Evolutionary conservation across 2,329 filamentous ascomycete genomes (phyloP).

Genomic region (Fusarium euwallaceae): DNA sequence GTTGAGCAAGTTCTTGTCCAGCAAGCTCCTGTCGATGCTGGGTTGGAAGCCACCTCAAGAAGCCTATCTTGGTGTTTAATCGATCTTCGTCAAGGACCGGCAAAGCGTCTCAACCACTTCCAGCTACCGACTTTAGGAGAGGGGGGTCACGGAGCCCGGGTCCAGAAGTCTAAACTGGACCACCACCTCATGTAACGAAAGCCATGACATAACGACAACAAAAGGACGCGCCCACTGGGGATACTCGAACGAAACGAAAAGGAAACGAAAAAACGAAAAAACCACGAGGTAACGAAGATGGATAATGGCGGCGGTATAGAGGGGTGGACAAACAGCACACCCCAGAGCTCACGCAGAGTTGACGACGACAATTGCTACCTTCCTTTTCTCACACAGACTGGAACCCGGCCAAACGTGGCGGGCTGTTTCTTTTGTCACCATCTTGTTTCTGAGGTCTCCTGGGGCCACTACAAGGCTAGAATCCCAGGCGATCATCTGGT

Average conservation of each 20-base stretch:
- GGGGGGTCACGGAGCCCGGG: neutral
- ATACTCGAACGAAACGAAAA: neutral
- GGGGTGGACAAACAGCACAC: slow-evolving; percentile 15
- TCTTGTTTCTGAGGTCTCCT: neutral
- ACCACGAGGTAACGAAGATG: neutral
- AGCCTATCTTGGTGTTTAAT: neutral
- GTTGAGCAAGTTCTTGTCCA: neutral
- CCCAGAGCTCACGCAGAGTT: neutral
- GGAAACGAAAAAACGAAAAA: neutral
- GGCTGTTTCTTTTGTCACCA: neutral
- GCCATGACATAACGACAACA: neutral
- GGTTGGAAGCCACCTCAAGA: neutral
- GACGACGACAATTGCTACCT: neutral
- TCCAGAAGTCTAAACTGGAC: neutral
- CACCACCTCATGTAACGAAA: neutral
- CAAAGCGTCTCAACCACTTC: neutral
- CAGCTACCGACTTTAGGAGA: neutral
- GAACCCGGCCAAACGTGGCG: neutral
- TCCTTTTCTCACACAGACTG: neutral
- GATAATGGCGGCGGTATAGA: neutral
- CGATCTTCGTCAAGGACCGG: neutral
- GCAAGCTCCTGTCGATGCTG: too few species aligned
- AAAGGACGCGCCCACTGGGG: neutral
- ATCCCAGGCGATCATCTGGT: neutral
- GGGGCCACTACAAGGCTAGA: neutral